Percentiles rank a stretch among this genome's conserved stretches.
Conservation (phyloP, 192 early-diverging fungal genomes). For the Kappamyces sp. region DNA sequence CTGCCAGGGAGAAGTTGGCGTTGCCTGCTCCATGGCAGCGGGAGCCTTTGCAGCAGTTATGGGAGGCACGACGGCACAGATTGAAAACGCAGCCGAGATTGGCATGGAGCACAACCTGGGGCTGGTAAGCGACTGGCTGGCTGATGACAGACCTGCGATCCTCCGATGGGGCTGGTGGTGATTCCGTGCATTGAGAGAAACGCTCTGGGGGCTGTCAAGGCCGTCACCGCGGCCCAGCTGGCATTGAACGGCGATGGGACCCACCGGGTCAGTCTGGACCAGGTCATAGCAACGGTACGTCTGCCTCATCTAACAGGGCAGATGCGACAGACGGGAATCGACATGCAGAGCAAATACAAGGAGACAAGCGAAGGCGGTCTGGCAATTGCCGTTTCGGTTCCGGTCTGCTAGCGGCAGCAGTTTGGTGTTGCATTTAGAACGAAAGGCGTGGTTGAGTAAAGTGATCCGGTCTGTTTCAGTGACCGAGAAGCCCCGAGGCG, state of each 20-base stretch:
- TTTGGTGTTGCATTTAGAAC: neutral
- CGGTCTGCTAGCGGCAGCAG: constrained; percentile 34
- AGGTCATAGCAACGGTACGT: constrained; percentile 76
- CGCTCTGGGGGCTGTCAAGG: constrained; percentile 90
- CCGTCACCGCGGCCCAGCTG: constrained; percentile 90
- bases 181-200: constrained; percentile 97
- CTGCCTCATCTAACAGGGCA: too few relatives aligned
- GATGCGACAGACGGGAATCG: constrained; percentile 79
- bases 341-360: constrained; percentile 96
- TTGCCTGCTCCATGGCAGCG: constrained; percentile 95
- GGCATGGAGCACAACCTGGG: constrained; percentile 70
- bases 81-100: constrained; percentile 96
- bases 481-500: too few relatives aligned
- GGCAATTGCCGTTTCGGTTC: constrained; percentile 79
- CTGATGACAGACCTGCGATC: constrained; percentile 49
- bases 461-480: too few relatives aligned
- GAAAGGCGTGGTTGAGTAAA: too few relatives aligned
- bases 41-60: constrained; percentile 94
- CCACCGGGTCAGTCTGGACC: constrained; percentile 86
- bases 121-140: neutral
- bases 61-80: constrained; percentile 74
- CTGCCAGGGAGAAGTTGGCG: constrained; percentile 96
- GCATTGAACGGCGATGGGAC: constrained; percentile 89
- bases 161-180: constrained; percentile 86
- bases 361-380: constrained; percentile 92